Evolutionary conservation across 1,139 yeast genomes (phyloP).

Genomic region (Zygosaccharomyces pseudobailii): DNA sequence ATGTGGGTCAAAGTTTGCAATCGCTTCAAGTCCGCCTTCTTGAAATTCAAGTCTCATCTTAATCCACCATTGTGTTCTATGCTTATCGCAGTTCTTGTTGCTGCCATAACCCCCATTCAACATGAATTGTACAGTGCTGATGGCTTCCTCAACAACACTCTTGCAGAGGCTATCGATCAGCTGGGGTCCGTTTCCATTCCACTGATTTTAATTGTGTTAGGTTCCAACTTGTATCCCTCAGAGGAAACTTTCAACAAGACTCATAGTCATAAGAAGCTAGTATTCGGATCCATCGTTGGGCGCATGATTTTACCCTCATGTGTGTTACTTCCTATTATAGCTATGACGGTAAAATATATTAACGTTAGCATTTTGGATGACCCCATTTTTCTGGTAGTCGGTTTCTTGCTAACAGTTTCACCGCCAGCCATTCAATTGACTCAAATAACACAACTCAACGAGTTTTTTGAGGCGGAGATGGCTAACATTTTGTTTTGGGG

Average conservation of each 20-base stretch:
- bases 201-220: slow-evolving; percentile 64
- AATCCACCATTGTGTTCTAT: slow-evolving; percentile 95
- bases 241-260: slow-evolving; percentile 62
- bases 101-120: slow-evolving; percentile 70
- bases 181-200: slow-evolving; percentile 90
- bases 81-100: slow-evolving; percentile 77
- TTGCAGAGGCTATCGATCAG: slow-evolving; percentile 71
- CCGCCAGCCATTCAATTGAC: slow-evolving; percentile 80
- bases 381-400: slow-evolving; percentile 70
- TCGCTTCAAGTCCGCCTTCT: neutral
- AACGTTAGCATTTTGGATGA: slow-evolving; percentile 66
- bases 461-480: slow-evolving; percentile 61
- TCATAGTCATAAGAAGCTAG: slow-evolving; percentile 53
- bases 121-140: slow-evolving; percentile 55
- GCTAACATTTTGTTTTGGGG: slow-evolving; percentile 77
- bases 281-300: slow-evolving; percentile 61
- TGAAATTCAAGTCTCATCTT: slow-evolving; percentile 46
- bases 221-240: slow-evolving; percentile 69
- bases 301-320: slow-evolving; percentile 72
- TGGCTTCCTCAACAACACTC: slow-evolving; percentile 71
- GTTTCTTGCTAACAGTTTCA: slow-evolving; percentile 64
- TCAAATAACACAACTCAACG: slow-evolving; percentile 65
- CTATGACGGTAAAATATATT: slow-evolving; percentile 56
- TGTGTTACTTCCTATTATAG: slow-evolving; percentile 57
- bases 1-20: slow-evolving; percentile 13